These are phyloP conservation scores for Colletotrichum aenigma DNA, from an alignment of 2,329 filamentous ascomycete species.

Conservation along the genomic window DNA sequence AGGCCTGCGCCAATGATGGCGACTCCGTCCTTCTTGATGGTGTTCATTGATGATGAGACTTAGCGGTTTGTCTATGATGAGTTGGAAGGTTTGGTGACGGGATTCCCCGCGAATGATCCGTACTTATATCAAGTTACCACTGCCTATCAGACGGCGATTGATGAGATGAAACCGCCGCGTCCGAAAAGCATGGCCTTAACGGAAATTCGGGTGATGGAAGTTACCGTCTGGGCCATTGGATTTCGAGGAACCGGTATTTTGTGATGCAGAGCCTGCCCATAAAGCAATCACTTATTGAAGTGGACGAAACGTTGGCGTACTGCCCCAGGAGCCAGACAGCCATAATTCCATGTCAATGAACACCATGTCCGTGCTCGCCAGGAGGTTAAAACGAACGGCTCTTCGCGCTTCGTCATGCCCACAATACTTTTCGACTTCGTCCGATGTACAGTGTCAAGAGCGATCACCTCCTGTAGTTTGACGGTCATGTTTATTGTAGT, in stretches of 20 bases:
- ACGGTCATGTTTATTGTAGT: not conserved
- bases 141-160: not conserved
- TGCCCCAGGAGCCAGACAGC: fast-evolving
- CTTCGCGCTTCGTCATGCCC: not conserved
- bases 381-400: not conserved
- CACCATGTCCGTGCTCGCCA: not conserved
- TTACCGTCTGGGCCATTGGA: not conserved
- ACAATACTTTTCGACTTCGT: not conserved
- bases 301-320: not conserved
- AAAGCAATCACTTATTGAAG: not conserved
- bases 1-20: not conserved
- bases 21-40: not conserved
- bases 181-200: not conserved
- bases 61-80: not conserved
- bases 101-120: not conserved
- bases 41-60: not conserved
- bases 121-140: not conserved
- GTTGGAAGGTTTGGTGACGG: not conserved
- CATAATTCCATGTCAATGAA: not conserved
- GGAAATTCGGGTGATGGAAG: not conserved
- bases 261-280: too few relatives aligned
- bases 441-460: not conserved
- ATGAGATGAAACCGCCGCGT: not conserved
- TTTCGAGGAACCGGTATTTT: too few relatives aligned
- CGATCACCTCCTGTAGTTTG: not conserved